Percentiles rank a stretch among this genome's conserved stretches.
Conservation (phyloP, 2,329 filamentous ascomycete species). For the Pseudocercospora pini-densiflorae region DNA sequence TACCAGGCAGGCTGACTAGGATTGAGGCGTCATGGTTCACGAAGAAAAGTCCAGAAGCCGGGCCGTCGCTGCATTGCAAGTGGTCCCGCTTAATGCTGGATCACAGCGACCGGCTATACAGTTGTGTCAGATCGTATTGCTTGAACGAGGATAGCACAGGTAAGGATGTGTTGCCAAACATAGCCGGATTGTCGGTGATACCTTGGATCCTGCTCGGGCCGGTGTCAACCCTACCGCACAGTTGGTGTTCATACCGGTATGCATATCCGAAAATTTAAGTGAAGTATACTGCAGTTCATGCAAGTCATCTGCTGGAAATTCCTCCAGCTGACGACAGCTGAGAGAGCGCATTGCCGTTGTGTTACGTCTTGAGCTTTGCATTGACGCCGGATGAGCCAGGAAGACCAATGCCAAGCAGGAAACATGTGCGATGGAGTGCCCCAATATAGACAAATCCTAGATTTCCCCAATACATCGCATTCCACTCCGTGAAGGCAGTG, state of each 20-base stretch:
- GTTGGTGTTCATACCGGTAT: constrained; percentile 7
- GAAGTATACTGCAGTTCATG: constrained; percentile 4
- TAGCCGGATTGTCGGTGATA: constrained; percentile 4
- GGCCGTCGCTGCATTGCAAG: not conserved
- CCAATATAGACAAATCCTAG: constrained; percentile 44
- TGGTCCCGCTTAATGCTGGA: not conserved
- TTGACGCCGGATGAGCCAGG: constrained; percentile 1
- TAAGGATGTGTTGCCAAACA: constrained; percentile 7
- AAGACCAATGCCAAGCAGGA: constrained; percentile 41
- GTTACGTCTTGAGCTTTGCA: constrained; percentile 3
- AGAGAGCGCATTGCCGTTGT: constrained; percentile 1
- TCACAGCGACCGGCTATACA: not conserved
- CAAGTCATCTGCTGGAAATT: constrained; percentile 5
- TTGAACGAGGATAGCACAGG: constrained; percentile 4
- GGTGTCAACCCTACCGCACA: constrained; percentile 7
- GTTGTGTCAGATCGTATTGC: constrained; percentile 7
- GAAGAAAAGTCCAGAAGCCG: constrained; percentile 13
- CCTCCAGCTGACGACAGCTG: constrained; percentile 2
- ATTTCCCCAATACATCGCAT: constrained; percentile 43
- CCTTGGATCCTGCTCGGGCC: constrained; percentile 13
- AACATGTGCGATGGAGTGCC: constrained; percentile 38
- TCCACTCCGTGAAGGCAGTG: constrained; percentile 42
- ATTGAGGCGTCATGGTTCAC: not conserved
- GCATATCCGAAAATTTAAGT: not conserved
- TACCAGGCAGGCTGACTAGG: not conserved